Percentiles rank a stretch among this genome's conserved stretches.
phyloP scores from a whole-genome alignment of 1,284 basidiomycete species.

The Ustilago cynodontis region DNA sequence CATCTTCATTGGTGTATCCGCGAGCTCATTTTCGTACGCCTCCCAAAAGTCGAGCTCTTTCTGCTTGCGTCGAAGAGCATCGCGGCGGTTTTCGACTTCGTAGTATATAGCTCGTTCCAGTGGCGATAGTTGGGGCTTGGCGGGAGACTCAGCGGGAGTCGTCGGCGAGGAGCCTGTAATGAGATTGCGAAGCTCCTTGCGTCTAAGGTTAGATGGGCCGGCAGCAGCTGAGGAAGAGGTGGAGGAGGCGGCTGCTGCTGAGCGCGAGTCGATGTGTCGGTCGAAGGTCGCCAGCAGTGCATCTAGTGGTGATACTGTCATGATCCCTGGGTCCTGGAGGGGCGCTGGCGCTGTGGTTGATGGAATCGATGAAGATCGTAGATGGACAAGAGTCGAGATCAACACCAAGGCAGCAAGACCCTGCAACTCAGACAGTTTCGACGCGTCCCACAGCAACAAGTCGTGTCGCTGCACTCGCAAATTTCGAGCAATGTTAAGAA shows the following conservation, averaged over 20 bases:
- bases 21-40: conserved; percentile 34
- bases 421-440: conserved; percentile 11
- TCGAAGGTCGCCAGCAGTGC: conserved; percentile 33
- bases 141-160: background rate
- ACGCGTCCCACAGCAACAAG: conserved; percentile 26
- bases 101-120: conserved; percentile 49
- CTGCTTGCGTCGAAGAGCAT: conserved; percentile 20
- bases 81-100: conserved; percentile 35
- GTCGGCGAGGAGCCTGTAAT: conserved; percentile 13
- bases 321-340: background rate
- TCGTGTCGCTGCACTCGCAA: conserved; percentile 13
- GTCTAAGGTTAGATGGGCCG: conserved; percentile 24
- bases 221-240: conserved; percentile 11
- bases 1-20: conserved; percentile 34
- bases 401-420: conserved; percentile 22
- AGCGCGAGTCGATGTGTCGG: conserved; percentile 27
- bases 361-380: background rate
- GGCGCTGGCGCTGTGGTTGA: background rate
- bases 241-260: conserved; percentile 9
- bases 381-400: background rate
- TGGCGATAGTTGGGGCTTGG: conserved; percentile 24
- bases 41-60: conserved; percentile 52
- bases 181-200: conserved; percentile 29
- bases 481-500: too few species aligned
- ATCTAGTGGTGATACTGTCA: conserved; percentile 40